Percentiles rank a stretch among this genome's conserved stretches.
phyloP scores from a whole-genome alignment of 768 basidiomycete genomes.

The Hirschioporus abietinus region DNA sequence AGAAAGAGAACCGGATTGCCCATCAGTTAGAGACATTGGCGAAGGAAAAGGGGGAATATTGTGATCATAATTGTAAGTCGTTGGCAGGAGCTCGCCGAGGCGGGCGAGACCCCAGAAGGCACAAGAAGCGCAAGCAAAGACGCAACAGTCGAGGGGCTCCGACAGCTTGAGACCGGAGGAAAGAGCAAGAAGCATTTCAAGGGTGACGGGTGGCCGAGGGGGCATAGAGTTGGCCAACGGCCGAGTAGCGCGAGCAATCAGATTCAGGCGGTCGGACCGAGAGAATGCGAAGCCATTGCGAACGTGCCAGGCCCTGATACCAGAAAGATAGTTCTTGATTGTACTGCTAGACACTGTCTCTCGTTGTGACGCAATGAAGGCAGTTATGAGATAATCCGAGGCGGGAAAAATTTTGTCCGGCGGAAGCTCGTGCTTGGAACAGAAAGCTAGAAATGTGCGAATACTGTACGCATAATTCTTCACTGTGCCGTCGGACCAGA shows the following conservation, averaged over 20 bases:
- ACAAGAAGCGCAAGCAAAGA: slow-evolving; percentile 18
- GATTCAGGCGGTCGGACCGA: slow-evolving; percentile 9
- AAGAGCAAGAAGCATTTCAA: slow-evolving; percentile 18
- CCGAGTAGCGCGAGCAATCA: slow-evolving; percentile 19
- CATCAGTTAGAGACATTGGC: neutral
- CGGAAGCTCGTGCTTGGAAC: too few species aligned
- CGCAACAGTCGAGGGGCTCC: slow-evolving; percentile 18
- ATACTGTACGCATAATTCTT: too few species aligned
- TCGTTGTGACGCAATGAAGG: slow-evolving; percentile 22
- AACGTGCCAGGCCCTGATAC: neutral
- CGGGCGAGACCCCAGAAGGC: slow-evolving; percentile 30
- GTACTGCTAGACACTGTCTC: slow-evolving; percentile 12
- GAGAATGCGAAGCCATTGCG: neutral
- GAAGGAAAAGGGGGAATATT: neutral
- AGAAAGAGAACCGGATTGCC: neutral
- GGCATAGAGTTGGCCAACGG: slow-evolving; percentile 9
- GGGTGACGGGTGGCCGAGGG: slow-evolving; percentile 18
- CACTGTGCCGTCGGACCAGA: too few species aligned
- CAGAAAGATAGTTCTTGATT: slow-evolving; percentile 20
- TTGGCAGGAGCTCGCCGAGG: slow-evolving; percentile 27
- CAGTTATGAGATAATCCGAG: slow-evolving; percentile 22
- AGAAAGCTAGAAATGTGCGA: too few species aligned
- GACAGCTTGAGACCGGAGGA: slow-evolving; percentile 13
- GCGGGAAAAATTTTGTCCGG: slow-evolving; percentile 18
- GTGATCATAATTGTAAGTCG: neutral